Evolutionary conservation across 495 filamentous ascomycete genomes (phyloP).

Genomic region (Polyplosphaeria fusca): DNA sequence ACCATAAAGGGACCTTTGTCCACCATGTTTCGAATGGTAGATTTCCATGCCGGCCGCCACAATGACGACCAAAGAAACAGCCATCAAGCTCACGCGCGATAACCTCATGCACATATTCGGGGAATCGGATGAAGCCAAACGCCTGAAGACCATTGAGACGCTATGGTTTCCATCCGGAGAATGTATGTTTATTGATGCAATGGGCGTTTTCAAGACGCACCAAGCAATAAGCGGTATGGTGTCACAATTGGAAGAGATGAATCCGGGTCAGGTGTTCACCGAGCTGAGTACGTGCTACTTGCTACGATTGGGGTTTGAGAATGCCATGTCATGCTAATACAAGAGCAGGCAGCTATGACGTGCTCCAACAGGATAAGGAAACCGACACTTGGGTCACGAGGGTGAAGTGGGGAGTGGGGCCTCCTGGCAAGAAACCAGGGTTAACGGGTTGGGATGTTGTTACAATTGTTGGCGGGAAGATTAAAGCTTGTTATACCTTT

Average conservation of each 20-base stretch:
- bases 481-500: constrained; percentile 11
- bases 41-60: too few species aligned
- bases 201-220: constrained; percentile 14
- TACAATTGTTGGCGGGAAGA: constrained; percentile 11
- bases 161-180: constrained; percentile 4
- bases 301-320: too few species aligned
- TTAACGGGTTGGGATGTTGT: constrained; percentile 10
- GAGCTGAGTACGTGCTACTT: constrained; percentile 6
- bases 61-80: neutral
- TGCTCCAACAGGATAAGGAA: neutral
- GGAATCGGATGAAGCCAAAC: neutral
- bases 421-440: neutral
- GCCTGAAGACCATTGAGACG: neutral
- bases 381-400: constrained; percentile 6
- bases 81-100: neutral
- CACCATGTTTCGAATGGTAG: too few species aligned
- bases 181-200: constrained; percentile 4
- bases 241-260: constrained; percentile 2
- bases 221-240: constrained; percentile 8
- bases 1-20: too few species aligned
- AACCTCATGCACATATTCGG: constrained; percentile 1
- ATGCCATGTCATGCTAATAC: neutral
- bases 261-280: neutral
- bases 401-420: constrained; percentile 11
- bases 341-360: neutral